Percentiles rank a stretch among this genome's conserved stretches.
Evolutionary conservation across 352 stramenopile genomes (phyloP).

Genomic region (Phytophthora gonapodyides): DNA sequence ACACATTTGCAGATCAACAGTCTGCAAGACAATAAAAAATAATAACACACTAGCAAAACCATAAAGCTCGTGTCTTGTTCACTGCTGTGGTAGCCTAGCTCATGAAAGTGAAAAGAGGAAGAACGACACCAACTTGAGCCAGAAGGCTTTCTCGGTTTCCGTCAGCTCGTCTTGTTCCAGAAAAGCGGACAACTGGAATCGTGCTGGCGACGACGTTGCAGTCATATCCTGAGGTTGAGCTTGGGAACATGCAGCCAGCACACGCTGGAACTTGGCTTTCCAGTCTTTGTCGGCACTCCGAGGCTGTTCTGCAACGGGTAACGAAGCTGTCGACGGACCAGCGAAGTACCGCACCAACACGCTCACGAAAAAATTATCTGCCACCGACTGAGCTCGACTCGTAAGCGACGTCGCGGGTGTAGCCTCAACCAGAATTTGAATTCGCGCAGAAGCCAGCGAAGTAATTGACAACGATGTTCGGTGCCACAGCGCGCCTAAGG

Average conservation of each 20-base stretch:
- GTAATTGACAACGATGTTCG: conserved; percentile 38
- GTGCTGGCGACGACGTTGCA: conserved; percentile 7
- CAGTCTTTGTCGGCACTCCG: conserved; percentile 33
- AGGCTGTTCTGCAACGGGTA: conserved; percentile 9
- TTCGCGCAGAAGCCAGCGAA: conserved; percentile 41
- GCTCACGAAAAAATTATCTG: conserved; percentile 32
- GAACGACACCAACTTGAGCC: conserved; percentile 64
- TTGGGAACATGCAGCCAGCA: conserved; percentile 33
- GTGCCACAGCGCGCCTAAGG: conserved; percentile 45
- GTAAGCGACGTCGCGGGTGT: neutral
- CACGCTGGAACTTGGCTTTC: conserved; percentile 40
- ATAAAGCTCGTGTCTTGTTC: conserved; percentile 12
- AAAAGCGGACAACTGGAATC: conserved; percentile 42
- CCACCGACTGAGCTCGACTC: conserved; percentile 5
- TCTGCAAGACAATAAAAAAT: conserved; percentile 39
- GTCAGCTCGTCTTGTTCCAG: conserved; percentile 39
- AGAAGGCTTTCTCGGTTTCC: conserved; percentile 50
- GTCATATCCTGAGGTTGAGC: neutral
- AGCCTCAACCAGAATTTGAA: conserved; percentile 34
- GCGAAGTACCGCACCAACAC: conserved; percentile 42
- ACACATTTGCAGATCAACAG: conserved; percentile 30
- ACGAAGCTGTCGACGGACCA: conserved; percentile 25
- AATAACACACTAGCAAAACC: conserved; percentile 43
- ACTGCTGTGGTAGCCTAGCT: neutral
- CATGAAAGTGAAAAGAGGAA: conserved; percentile 49